Evolutionary conservation across 805 yeast genomes (phyloP).

Genomic region (Kazachstania martiniae): DNA sequence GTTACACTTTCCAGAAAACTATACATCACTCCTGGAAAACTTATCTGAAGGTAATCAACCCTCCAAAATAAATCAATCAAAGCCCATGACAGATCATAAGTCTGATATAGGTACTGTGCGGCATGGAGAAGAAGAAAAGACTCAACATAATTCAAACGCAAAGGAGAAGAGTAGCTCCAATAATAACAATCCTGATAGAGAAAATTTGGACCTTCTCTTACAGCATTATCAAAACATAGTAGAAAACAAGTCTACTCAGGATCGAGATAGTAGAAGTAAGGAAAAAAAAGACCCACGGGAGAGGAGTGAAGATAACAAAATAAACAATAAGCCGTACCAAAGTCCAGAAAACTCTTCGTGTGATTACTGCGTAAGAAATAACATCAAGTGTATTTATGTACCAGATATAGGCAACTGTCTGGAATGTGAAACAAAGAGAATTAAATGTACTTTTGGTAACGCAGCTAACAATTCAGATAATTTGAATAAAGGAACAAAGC

Average conservation of each 20-base stretch:
- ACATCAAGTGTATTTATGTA: slow-evolving; percentile 64
- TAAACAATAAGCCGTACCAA: no score
- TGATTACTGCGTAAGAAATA: slow-evolving; percentile 74
- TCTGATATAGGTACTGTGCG: background rate
- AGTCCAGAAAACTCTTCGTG: slow-evolving; percentile 60
- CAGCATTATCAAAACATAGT: slow-evolving; percentile 24
- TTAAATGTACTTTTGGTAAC: slow-evolving; percentile 64
- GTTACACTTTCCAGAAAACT: slow-evolving; percentile 19
- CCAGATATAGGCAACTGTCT: slow-evolving; percentile 57
- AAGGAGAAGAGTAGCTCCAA: no score
- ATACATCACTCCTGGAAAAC: slow-evolving; percentile 17
- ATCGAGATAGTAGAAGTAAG: no score
- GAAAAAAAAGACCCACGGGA: no score
- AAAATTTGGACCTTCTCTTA: slow-evolving; percentile 18
- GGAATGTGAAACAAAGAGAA: slow-evolving; percentile 63
- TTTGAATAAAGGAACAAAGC: no score
- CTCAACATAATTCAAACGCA: no score
- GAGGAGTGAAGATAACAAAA: no score
- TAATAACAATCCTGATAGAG: no score
- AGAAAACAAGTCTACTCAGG: no score
- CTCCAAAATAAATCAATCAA: no score
- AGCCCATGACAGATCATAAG: slow-evolving; percentile 10
- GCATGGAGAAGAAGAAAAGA: background rate
- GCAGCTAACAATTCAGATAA: no score
- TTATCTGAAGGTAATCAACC: no score